Conservation (phyloP, 1,284 basidiomycete genomes). For the Pascua guehoae region DNA sequence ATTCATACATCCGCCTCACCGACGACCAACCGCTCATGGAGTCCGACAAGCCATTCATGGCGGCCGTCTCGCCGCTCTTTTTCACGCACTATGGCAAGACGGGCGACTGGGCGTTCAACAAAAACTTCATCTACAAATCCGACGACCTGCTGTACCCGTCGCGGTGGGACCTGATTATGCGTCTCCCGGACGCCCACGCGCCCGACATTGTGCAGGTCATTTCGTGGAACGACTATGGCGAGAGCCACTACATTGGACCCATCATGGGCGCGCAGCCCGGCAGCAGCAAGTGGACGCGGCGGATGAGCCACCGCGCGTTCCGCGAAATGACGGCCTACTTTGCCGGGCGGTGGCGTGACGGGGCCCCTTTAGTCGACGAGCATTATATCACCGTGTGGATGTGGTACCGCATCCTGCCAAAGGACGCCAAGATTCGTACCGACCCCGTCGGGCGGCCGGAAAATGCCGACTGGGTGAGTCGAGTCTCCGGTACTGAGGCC, state of each 20-base stretch:
- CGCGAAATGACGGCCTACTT: constrained; percentile 42
- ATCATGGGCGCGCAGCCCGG: constrained; percentile 45
- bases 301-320: constrained; percentile 46
- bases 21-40: constrained; percentile 39
- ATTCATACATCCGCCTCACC: constrained; percentile 24
- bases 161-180: constrained; percentile 40
- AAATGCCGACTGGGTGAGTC: constrained; percentile 42
- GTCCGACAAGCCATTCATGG: constrained; percentile 57
- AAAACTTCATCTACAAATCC: constrained; percentile 50
- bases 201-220: constrained; percentile 48
- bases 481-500: not conserved
- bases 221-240: constrained; percentile 51
- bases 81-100: constrained; percentile 54
- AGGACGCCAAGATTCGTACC: constrained; percentile 10
- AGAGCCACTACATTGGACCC: constrained; percentile 47
- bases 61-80: constrained; percentile 61
- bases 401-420: constrained; percentile 42
- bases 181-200: constrained; percentile 16
- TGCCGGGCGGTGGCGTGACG: constrained; percentile 29
- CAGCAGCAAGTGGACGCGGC: constrained; percentile 40
- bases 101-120: constrained; percentile 47
- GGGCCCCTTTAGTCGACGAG: constrained; percentile 10
- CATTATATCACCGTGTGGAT: constrained; percentile 25
- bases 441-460: constrained; percentile 37
- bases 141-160: constrained; percentile 46